Conservation (phyloP, 192 early-diverging fungal genomes). For the Backusella luteola region DNA sequence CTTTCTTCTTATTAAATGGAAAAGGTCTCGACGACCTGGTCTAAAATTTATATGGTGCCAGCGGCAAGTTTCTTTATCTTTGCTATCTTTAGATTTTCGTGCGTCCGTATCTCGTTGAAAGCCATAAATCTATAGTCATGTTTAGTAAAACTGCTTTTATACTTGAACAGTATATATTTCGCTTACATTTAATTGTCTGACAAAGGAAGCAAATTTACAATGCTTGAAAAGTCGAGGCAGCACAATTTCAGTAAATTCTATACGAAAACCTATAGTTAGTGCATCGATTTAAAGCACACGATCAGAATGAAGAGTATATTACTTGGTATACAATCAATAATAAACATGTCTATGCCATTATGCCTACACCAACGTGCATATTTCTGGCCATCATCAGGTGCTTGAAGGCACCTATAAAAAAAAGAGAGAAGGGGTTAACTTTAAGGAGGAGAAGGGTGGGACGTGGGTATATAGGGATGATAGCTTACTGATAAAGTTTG, state of each 20-base stretch:
- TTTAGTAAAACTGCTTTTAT: not conserved
- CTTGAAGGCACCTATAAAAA: conserved; percentile 28
- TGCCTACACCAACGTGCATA: conserved; percentile 37
- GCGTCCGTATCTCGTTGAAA: conserved; percentile 50
- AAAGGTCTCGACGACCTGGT: conserved; percentile 39
- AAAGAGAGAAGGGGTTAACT: not conserved
- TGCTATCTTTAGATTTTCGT: conserved; percentile 46
- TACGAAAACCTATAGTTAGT: not conserved
- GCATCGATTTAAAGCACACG: not conserved
- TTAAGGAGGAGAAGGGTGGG: not conserved
- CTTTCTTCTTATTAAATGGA: conserved; percentile 42
- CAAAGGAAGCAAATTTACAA: conserved; percentile 52
- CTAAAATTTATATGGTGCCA: conserved; percentile 46
- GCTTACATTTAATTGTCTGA: conserved; percentile 47
- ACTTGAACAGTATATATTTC: not conserved
- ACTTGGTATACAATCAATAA: conserved; percentile 43
- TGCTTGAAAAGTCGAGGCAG: conserved; percentile 47
- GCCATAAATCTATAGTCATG: conserved; percentile 40
- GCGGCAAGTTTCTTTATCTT: conserved; percentile 41
- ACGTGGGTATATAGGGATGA: not conserved
- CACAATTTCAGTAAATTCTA: conserved; percentile 45
- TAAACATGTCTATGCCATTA: conserved; percentile 40
- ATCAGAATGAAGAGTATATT: conserved; percentile 1
- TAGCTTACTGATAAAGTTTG: conserved; percentile 38
- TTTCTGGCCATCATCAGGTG: conserved; percentile 37